Percentiles rank a stretch among this genome's conserved stretches.
Evolutionary conservation across 495 filamentous ascomycete genomes (phyloP).

Genomic region (Penicillium paxilli): DNA sequence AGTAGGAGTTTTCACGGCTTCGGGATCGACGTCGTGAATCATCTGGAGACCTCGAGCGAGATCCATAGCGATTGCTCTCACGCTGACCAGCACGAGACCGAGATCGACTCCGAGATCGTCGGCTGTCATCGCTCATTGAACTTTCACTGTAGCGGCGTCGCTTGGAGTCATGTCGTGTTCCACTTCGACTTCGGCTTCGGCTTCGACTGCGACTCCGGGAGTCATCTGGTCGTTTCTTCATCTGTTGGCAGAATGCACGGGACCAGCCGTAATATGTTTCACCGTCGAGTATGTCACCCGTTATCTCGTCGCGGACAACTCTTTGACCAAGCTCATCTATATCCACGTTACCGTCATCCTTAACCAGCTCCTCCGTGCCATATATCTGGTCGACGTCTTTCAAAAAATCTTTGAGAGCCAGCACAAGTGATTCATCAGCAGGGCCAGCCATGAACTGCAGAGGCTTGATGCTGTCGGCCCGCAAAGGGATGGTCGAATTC

Average conservation of each 20-base stretch:
- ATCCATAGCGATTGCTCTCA: constrained; percentile 5
- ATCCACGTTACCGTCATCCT: constrained; percentile 47
- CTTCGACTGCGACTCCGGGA: constrained; percentile 28
- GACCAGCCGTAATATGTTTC: constrained; percentile 91
- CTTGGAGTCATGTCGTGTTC: constrained; percentile 38
- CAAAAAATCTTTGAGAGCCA: constrained; percentile 67
- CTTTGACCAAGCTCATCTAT: constrained; percentile 74
- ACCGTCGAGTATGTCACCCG: constrained; percentile 57
- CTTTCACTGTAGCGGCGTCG: constrained; percentile 52
- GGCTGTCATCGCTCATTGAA: constrained; percentile 27
- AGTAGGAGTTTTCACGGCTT: constrained; percentile 50
- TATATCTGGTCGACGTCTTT: constrained; percentile 67
- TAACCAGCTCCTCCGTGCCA: constrained; percentile 34
- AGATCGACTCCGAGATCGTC: constrained; percentile 29
- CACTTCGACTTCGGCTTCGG: constrained; percentile 38
- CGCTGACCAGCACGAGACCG: constrained; percentile 7
- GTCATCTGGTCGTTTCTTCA: constrained; percentile 58
- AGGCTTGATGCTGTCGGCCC: constrained; percentile 68
- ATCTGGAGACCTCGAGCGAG: constrained; percentile 21
- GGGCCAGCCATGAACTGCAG: constrained; percentile 73
- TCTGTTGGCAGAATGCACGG: constrained; percentile 73
- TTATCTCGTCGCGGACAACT: constrained; percentile 59
- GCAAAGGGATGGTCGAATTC: constrained; percentile 72
- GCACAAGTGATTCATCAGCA: constrained; percentile 62
- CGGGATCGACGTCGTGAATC: constrained; percentile 29